phyloP scores from a whole-genome alignment of 129 eudicot genomes.

The Smallanthus sonchifolius region DNA sequence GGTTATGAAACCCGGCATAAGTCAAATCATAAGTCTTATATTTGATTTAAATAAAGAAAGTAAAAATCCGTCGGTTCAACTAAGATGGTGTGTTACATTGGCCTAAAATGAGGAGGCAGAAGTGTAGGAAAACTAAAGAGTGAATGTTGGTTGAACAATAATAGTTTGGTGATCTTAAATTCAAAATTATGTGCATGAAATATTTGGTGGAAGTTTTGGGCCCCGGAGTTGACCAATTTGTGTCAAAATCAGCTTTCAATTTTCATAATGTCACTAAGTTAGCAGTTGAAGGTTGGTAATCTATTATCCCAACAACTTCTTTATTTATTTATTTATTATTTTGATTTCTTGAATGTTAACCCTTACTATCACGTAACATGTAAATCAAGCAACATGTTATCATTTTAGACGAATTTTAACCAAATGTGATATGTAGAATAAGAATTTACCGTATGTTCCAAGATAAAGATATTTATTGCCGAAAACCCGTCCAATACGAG shows the following conservation, averaged over 20 bases:
- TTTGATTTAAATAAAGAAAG: neutral
- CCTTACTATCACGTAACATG: no score
- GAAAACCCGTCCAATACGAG: constrained; percentile 84
- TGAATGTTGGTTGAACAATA: constrained; percentile 27
- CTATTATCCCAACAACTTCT: constrained; percentile 38
- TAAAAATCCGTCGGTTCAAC: neutral
- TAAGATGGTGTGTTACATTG: neutral
- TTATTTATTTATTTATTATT: neutral
- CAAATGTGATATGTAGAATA: neutral
- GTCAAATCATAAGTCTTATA: no score
- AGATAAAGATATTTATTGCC: constrained; percentile 87
- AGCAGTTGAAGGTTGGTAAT: constrained; percentile 68
- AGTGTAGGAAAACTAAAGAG: neutral
- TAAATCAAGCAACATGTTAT: no score
- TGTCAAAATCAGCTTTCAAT: constrained; percentile 15
- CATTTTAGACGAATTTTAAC: no score
- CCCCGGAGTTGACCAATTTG: constrained; percentile 33
- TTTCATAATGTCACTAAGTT: constrained; percentile 27
- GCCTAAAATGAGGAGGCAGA: constrained; percentile 21
- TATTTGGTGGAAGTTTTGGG: constrained; percentile 46
- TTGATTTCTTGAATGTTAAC: no score
- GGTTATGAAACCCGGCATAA: no score
- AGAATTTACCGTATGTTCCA: constrained; percentile 64
- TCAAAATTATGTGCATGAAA: constrained; percentile 38
- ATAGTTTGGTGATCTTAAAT: constrained; percentile 7